A percentile compares a stretch with the other conserved stretches of the same genome.
These are phyloP conservation scores for Alternaria arbusti DNA, from an alignment of 2,329 filamentous ascomycete species.

Conservation along the genomic window DNA sequence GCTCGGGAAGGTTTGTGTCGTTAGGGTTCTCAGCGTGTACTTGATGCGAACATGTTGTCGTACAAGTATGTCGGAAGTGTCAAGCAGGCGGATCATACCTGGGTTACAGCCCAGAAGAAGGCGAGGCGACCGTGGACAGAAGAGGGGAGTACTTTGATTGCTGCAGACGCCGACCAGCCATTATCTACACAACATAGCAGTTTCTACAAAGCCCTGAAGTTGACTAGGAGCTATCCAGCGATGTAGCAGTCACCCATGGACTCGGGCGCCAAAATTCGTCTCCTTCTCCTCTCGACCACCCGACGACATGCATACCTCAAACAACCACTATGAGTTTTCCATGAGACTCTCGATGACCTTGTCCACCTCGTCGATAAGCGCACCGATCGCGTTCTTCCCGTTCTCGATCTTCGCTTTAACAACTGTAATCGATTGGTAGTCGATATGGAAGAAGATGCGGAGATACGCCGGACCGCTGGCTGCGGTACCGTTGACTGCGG, in stretches of 20 bases:
- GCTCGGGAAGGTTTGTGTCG: neutral
- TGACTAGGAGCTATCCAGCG: neutral
- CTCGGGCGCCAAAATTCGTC: neutral
- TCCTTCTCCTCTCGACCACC: neutral
- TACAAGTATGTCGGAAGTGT: neutral
- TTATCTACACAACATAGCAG: neutral
- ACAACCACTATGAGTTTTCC: neutral
- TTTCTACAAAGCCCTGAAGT: neutral
- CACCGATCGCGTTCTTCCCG: neutral
- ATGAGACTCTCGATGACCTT: neutral
- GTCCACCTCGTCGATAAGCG: neutral
- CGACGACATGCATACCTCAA: neutral
- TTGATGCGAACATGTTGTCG: neutral
- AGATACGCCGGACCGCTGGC: neutral
- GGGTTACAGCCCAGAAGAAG: neutral
- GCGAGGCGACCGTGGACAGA: neutral
- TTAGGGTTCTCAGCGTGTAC: neutral
- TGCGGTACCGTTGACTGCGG: neutral
- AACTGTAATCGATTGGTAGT: neutral
- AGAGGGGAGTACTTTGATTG: neutral
- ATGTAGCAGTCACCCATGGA: neutral
- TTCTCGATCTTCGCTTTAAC: neutral
- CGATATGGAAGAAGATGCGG: neutral
- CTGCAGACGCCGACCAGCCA: neutral
- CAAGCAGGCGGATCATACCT: neutral